These are phyloP conservation scores for Malania oleifera DNA, from an alignment of 164 flowering plant species.

Conservation along the genomic window DNA sequence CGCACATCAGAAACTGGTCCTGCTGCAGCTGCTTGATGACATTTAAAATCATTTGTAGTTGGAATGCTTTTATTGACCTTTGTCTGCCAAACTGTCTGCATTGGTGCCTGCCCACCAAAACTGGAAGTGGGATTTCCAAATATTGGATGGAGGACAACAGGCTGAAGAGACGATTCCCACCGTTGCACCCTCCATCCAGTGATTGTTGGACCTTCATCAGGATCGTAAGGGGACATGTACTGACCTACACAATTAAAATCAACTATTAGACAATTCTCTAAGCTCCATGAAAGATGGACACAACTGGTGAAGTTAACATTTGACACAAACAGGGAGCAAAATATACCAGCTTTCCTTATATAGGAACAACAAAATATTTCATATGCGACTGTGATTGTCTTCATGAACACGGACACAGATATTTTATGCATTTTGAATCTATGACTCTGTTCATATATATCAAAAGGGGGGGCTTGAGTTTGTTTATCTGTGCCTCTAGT, in stretches of 20 bases:
- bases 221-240: conserved; percentile 99
- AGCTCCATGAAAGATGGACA: not conserved
- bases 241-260: conserved; percentile 60
- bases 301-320: not conserved
- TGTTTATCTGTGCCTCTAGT: too few species aligned
- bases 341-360: too few species aligned
- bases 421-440: too few species aligned
- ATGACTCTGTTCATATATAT: too few species aligned
- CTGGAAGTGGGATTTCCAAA: conserved; percentile 87
- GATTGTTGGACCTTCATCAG: conserved; percentile 98
- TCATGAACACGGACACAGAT: too few species aligned
- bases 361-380: too few species aligned
- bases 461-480: too few species aligned
- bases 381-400: too few species aligned
- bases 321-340: not conserved
- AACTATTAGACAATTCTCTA: not conserved
- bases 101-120: conserved; percentile 88
- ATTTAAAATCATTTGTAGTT: conserved; percentile 56
- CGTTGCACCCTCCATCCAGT: conserved; percentile 99
- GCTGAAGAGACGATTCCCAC: conserved; percentile 96
- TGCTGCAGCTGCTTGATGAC: conserved; percentile 32
- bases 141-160: conserved; percentile 92
- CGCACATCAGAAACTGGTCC: conserved; percentile 41
- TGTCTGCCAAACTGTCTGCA: conserved; percentile 97
- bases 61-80: conserved; percentile 84